phyloP scores from a whole-genome alignment of 371 early-diverging fungal species.

The Polyrhizophydium stewartii region DNA sequence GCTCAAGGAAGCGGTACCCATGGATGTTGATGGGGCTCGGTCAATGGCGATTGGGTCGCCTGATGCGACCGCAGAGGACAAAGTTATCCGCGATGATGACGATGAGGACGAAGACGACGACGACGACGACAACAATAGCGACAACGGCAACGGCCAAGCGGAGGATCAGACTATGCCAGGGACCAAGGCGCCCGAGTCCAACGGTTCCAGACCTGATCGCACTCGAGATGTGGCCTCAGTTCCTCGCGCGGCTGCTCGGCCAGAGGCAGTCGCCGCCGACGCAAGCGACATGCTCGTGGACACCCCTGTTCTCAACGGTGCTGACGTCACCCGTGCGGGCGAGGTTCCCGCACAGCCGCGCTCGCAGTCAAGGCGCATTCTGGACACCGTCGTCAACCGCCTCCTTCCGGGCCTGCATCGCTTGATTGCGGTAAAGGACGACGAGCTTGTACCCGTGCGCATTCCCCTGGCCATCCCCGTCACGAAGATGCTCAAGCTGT shows the following conservation, averaged over 20 bases:
- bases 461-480: conserved; percentile 86
- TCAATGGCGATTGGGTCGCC: not conserved
- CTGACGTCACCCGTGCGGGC: no score
- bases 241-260: no score
- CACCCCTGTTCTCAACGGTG: no score
- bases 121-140: conserved; percentile 5
- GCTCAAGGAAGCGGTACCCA: conserved; percentile 26
- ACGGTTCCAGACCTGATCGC: no score
- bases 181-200: no score
- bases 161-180: no score
- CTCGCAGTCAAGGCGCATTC: conserved; percentile 36
- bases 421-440: conserved; percentile 60
- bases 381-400: conserved; percentile 60
- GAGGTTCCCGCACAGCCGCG: no score
- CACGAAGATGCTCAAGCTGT: conserved; percentile 68
- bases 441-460: conserved; percentile 70
- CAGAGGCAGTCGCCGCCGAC: no score
- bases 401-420: conserved; percentile 77
- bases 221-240: no score
- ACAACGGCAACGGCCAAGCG: not conserved
- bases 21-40: conserved; percentile 23
- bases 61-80: not conserved
- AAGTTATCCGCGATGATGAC: conserved; percentile 1
- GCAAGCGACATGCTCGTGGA: no score
- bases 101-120: conserved; percentile 7